Evolutionary conservation across 169 alveolate species (phyloP), one percentile per base, ranked within the genome.

Genomic region (Cystoisospora suis): DNA sequence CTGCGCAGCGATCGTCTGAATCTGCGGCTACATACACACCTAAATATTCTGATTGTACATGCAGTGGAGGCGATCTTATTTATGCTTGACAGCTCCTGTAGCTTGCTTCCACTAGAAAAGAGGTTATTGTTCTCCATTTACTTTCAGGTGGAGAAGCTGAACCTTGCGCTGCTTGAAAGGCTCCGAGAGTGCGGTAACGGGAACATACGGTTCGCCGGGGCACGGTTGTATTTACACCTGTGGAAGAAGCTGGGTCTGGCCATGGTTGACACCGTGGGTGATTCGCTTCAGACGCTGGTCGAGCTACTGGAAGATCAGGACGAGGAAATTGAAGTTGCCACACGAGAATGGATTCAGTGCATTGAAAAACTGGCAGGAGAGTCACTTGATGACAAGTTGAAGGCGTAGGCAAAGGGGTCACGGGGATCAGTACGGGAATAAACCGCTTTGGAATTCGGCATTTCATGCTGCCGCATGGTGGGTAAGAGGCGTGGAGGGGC

Each of bases 231-330:
- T 34, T 32, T 72, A 2, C 83, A 72, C 56, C 56, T 72, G 34
- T 72, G 83, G 83, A 72, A 72, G 83, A 29, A 38, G 45, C 56
- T 38, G 20, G 58, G 83, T 32, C 49, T 72, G 38, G 83, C 83
- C 58, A 72, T 72, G 83, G 83, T 72, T 38, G 83, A 72, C 56
- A 38, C 58, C 7, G 34, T 72, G 59, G n/a, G n/a, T 6, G 83
- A 72, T 34, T 38, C 58, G 17, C 83, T 72, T 5, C 83, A 36
- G 47, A 42, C 56, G 17, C 56, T 72, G 17, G 83, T 36, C 12
- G 83, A 72, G 32, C 83, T 72, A 40, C 83, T 72, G 40, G 83
- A 72, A 36, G 32, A 38, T 56, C 20, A 47, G 15, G 83, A 72
- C 56, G 83, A 72, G 6, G 83, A 72, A 42, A 34, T 72, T 32